Base-by-base conservation (phyloP, 768 basidiomycete species). In the Termitomyces sp. region DNA sequence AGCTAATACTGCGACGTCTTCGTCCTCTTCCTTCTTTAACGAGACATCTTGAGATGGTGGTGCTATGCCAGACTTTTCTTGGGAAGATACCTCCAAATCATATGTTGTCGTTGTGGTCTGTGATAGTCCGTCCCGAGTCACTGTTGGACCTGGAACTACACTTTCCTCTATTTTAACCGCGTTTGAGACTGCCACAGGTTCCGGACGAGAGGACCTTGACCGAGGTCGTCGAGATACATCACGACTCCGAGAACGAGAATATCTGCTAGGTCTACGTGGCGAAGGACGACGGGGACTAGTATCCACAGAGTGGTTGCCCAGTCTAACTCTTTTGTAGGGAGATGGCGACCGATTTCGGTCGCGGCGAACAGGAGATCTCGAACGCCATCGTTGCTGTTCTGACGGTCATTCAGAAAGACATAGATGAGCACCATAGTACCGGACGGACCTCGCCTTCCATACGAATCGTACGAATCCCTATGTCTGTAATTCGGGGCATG, bases 291-390 rank as follows among this genome's bases (percentile, higher is more conserved):
- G 65, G 50, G 72, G 59, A 50, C 67, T 68, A 24, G 56, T 55
- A 36, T 57, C 57, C 32, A 68, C 66, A 33, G 71, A 67, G 58
- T 70, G 69, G 43, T 70, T 70, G 16, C 69, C 71, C 18, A 70
- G 54, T 54, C 65, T 66, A 48, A 70, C 57, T 12, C 62, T 55
- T 58, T 61, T 65, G 18, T 36, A 36, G 32, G 68, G 60, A 24
- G 69, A 65, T 32, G 57, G 67, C 13, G 64, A 65, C 32, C 58
- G 65, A 55, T 69, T 70, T n/a, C 66, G 64, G 36, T 68, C 66
- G 30, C 69, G 55, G 18, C 63, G 64, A 10, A 54, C 50, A 44
- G 71, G 57, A n/a, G 57, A 69, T 22, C 68, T 64, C 46, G 63
- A 59, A 48, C 67, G 67, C 18, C 66, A 65, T 49, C 49, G 33